Percentiles rank a stretch among this genome's conserved stretches.
Evolutionary conservation across 306 rosid species (phyloP).

Genomic region (Malus orientalis): DNA sequence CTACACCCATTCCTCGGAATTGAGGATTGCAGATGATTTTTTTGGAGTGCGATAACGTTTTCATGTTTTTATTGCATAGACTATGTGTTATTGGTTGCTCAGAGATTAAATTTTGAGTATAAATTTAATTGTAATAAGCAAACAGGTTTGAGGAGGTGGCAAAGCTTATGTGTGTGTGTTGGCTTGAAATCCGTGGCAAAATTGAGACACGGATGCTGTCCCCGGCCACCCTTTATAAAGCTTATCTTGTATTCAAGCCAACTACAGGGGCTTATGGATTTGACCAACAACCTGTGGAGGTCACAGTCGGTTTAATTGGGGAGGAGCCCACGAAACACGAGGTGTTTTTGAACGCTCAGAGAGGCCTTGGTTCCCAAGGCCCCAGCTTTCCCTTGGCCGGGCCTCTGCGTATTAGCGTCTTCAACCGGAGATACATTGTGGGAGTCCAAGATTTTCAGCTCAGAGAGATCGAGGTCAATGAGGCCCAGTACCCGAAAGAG

Average conservation of each 20-base stretch:
- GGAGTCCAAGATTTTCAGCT: not conserved
- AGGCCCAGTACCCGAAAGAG: conserved; percentile 16
- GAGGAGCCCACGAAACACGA: not conserved
- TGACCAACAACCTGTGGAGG: conserved; percentile 42
- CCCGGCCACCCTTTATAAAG: conserved; percentile 39
- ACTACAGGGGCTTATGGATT: conserved; percentile 33
- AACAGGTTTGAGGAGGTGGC: conserved; percentile 64
- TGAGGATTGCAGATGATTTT: too few species aligned
- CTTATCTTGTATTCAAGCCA: conserved; percentile 52
- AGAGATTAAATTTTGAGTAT: not conserved
- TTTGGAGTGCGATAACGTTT: too few species aligned
- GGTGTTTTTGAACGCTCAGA: conserved; percentile 30
- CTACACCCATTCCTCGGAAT: not conserved
- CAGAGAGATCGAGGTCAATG: not conserved
- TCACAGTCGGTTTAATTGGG: conserved; percentile 35
- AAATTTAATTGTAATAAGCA: not conserved
- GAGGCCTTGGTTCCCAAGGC: not conserved
- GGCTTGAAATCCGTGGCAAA: conserved; percentile 64
- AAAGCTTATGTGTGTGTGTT: conserved; percentile 50
- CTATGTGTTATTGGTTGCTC: not conserved
- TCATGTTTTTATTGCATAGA: not conserved
- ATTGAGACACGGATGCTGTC: conserved; percentile 38
- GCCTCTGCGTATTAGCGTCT: conserved; percentile 26
- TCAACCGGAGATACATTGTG: conserved; percentile 7
- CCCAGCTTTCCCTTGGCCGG: conserved; percentile 25